phyloP scores from a whole-genome alignment of 202 grass and related monocot genomes.

The Schoenoplectus tabernaemontani region DNA sequence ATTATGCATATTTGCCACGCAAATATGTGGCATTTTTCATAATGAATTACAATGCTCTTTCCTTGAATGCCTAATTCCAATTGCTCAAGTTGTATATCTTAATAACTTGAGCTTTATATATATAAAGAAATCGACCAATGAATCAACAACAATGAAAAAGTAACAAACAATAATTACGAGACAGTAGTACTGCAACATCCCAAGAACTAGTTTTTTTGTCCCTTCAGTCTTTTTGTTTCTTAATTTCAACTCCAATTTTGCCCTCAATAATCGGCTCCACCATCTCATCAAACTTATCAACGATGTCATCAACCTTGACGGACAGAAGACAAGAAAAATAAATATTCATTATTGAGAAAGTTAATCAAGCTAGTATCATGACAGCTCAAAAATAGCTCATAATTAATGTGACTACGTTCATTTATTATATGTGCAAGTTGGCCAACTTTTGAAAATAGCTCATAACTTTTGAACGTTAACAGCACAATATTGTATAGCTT shows the following conservation, averaged over 20 bases:
- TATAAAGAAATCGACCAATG: background rate
- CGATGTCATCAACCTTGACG: conserved; percentile 15
- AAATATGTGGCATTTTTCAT: no score
- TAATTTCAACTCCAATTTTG: background rate
- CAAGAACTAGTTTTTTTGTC: background rate
- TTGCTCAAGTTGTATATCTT: no score
- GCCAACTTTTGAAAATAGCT: background rate
- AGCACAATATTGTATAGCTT: background rate
- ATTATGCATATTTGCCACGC: no score
- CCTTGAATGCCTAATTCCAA: no score
- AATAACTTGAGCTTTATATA: no score
- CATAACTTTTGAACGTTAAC: background rate
- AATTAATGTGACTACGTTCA: background rate
- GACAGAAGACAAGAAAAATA: background rate
- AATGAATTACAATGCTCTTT: no score
- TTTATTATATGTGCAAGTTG: background rate
- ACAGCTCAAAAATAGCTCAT: background rate
- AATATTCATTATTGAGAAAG: background rate
- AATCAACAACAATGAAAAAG: background rate
- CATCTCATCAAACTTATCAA: conserved; percentile 24
- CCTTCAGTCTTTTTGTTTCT: background rate
- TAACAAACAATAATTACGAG: background rate
- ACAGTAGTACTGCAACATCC: background rate
- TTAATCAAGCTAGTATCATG: background rate
- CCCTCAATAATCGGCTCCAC: conserved; percentile 25